These are phyloP conservation scores for Phoma herbarum DNA, from an alignment of 2,329 filamentous ascomycete species.

Conservation along the genomic window DNA sequence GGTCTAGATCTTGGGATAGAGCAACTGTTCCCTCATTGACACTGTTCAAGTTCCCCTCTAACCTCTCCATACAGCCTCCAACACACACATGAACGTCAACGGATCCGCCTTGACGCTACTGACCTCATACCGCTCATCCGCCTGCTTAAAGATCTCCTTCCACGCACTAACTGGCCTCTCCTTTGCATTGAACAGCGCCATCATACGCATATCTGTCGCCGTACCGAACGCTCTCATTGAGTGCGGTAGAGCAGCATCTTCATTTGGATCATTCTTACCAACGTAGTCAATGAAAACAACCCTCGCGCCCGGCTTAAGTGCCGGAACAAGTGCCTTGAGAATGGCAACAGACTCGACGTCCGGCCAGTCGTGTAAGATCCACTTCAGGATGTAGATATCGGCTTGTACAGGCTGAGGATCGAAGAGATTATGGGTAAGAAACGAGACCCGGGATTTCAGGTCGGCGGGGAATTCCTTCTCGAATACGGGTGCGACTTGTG, in stretches of 20 bases:
- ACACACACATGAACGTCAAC: constrained; percentile 13
- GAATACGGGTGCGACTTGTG: background rate
- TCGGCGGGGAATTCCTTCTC: background rate
- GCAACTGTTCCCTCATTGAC: too few species aligned
- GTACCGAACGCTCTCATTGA: constrained; percentile 33
- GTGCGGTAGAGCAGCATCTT: background rate
- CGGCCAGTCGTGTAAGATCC: constrained; percentile 70
- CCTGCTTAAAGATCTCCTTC: constrained; percentile 56
- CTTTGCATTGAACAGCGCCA: constrained; percentile 60
- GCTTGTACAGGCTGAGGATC: constrained; percentile 63
- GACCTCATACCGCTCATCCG: constrained; percentile 59
- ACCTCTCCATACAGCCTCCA: background rate
- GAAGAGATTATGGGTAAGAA: constrained; percentile 66
- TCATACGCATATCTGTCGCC: constrained; percentile 60
- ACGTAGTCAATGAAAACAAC: constrained; percentile 37
- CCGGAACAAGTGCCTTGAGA: constrained; percentile 60
- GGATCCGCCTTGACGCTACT: constrained; percentile 33
- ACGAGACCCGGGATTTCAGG: constrained; percentile 19
- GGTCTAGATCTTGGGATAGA: too few species aligned
- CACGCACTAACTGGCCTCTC: constrained; percentile 60
- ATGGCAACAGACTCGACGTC: constrained; percentile 55
- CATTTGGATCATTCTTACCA: background rate
- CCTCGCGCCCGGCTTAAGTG: constrained; percentile 63
- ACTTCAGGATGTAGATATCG: constrained; percentile 65
- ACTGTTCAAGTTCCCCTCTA: too few species aligned